Conservation (phyloP, 2,329 filamentous ascomycete species). For the Lasiodiplodia sp. region DNA sequence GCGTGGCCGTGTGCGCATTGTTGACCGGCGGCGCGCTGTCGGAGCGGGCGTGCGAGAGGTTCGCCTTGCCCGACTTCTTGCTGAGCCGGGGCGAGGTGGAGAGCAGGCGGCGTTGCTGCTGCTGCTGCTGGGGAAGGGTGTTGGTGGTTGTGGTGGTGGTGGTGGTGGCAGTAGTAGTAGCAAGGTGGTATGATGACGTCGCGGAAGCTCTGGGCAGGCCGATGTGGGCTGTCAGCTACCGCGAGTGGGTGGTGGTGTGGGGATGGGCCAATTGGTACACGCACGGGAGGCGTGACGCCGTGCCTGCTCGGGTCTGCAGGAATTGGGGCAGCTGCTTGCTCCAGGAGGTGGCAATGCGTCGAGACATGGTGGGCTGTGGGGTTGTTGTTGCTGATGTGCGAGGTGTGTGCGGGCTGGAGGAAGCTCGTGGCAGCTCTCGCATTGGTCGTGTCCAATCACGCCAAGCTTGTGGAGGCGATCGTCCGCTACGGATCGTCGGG, state of each 20-base stretch:
- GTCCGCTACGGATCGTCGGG: slow-evolving; percentile 13
- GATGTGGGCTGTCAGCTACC: neutral
- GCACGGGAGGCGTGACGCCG: slow-evolving; percentile 1
- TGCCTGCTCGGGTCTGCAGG: neutral
- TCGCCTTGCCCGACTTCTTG: slow-evolving; percentile 64
- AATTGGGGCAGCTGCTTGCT: slow-evolving; percentile 24
- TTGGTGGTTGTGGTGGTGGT: neutral
- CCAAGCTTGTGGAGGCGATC: slow-evolving; percentile 4
- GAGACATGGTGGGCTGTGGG: slow-evolving; percentile 18
- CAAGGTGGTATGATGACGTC: slow-evolving; percentile 4
- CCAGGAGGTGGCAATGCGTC: slow-evolving; percentile 25
- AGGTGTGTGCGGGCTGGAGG: slow-evolving; percentile 2
- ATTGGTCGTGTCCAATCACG: slow-evolving; percentile 4
- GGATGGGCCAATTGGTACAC: slow-evolving; percentile 10
- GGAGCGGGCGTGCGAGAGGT: slow-evolving; percentile 46
- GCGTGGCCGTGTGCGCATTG: slow-evolving; percentile 39
- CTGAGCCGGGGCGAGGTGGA: slow-evolving; percentile 49
- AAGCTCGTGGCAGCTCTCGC: slow-evolving; percentile 8
- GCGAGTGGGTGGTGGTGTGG: neutral
- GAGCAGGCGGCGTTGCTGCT: slow-evolving; percentile 43
- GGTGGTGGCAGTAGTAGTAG: neutral
- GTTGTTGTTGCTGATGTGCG: neutral
- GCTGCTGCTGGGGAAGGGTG: neutral
- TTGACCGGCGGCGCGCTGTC: slow-evolving; percentile 43
- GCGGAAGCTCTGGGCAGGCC: slow-evolving; percentile 6